These are phyloP conservation scores for Phytopythium sindhum DNA, from an alignment of 352 stramenopile species.

Conservation along the genomic window DNA sequence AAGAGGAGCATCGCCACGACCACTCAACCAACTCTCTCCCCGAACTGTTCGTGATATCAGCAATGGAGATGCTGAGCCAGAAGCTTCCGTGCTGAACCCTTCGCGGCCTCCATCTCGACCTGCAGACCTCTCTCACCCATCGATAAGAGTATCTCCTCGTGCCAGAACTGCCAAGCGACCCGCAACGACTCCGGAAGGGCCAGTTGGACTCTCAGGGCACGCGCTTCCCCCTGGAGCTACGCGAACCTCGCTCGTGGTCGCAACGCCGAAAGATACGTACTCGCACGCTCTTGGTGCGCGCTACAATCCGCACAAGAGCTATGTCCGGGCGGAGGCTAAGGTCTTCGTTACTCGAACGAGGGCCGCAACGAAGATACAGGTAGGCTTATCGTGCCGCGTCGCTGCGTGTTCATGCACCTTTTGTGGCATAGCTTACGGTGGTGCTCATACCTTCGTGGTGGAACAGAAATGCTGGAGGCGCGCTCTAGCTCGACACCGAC, in stretches of 20 bases:
- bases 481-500: constrained; percentile 15
- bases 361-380: constrained; percentile 55
- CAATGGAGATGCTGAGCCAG: constrained; percentile 4
- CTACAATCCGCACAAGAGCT: constrained; percentile 47
- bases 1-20: constrained; percentile 13
- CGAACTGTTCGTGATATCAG: neutral
- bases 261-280: constrained; percentile 42
- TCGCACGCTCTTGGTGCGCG: constrained; percentile 39
- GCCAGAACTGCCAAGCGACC: constrained; percentile 31
- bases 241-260: constrained; percentile 33
- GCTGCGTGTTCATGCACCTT: neutral
- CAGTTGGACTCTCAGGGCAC: constrained; percentile 26
- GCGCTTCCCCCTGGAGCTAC: constrained; percentile 45
- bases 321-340: constrained; percentile 40
- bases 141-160: constrained; percentile 28
- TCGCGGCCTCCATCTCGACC: constrained; percentile 12
- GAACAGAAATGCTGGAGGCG: constrained; percentile 21
- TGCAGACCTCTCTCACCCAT: constrained; percentile 8
- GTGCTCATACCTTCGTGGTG: neutral
- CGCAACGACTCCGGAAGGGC: constrained; percentile 33
- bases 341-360: constrained; percentile 39
- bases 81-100: constrained; percentile 14
- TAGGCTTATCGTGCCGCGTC: constrained; percentile 6
- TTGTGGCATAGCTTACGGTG: neutral
- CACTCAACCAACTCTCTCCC: constrained; percentile 5